Evolutionary conservation across 1,284 basidiomycete species (phyloP).

Genomic region (Pisolithus thermaeus): DNA sequence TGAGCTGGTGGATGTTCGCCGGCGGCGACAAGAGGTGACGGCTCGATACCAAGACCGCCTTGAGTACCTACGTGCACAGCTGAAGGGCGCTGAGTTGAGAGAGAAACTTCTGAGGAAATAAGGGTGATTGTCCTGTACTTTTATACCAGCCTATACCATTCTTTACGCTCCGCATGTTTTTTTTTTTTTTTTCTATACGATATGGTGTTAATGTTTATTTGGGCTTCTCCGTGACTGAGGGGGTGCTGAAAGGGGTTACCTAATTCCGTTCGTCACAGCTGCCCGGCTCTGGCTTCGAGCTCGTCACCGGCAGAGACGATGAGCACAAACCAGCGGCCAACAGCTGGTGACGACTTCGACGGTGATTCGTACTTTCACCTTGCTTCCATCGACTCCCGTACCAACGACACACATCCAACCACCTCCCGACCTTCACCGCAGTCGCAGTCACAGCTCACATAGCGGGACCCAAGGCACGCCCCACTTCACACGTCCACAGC

Average conservation of each 20-base stretch:
- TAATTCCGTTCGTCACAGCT: too few species aligned
- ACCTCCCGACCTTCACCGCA: slow-evolving; percentile 40
- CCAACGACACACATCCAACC: slow-evolving; percentile 19
- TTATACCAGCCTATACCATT: neutral
- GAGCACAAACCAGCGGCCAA: slow-evolving; percentile 10
- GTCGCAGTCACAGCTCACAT: slow-evolving; percentile 46
- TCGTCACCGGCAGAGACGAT: neutral
- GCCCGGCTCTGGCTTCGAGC: too few species aligned
- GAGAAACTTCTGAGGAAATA: slow-evolving; percentile 59
- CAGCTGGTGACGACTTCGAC: slow-evolving; percentile 11
- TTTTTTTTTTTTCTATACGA: too few species aligned
- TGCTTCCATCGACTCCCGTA: slow-evolving; percentile 21
- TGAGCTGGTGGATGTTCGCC: slow-evolving; percentile 57
- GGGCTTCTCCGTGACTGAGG: too few species aligned
- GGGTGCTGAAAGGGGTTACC: too few species aligned
- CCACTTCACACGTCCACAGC: slow-evolving; percentile 41
- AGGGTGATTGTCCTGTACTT: slow-evolving; percentile 11
- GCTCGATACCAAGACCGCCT: slow-evolving; percentile 59
- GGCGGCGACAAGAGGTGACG: slow-evolving; percentile 56
- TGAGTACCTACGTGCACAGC: slow-evolving; percentile 62
- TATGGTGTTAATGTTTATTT: too few species aligned
- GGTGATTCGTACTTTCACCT: slow-evolving; percentile 29
- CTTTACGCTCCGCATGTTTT: neutral
- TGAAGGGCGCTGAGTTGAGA: slow-evolving; percentile 69
- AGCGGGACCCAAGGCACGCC: slow-evolving; percentile 61